Percentiles rank a stretch among this genome's conserved stretches.
phyloP scores from a whole-genome alignment of 2,329 filamentous ascomycete genomes.

The Sarocladium kiliense region DNA sequence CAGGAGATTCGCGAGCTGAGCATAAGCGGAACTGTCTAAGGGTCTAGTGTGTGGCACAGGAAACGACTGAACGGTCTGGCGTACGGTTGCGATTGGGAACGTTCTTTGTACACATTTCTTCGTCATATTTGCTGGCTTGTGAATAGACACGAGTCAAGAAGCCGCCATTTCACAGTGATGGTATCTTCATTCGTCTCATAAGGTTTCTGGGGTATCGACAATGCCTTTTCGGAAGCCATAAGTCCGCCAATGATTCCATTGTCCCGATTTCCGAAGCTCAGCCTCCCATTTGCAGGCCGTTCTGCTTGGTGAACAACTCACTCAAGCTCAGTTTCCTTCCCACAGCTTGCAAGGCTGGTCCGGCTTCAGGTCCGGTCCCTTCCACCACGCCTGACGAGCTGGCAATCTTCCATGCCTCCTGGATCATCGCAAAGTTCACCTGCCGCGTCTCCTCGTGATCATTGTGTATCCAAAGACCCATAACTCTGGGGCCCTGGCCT shows the following conservation, averaged over 20 bases:
- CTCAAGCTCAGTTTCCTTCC: conserved; percentile 38
- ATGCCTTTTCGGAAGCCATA: too few relatives aligned
- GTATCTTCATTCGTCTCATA: conserved; percentile 23
- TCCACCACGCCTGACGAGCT: conserved; percentile 23
- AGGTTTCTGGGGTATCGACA: not conserved
- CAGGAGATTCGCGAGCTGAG: conserved; percentile 96
- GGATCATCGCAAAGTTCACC: conserved; percentile 35
- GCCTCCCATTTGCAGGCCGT: conserved; percentile 8
- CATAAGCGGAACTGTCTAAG: conserved; percentile 68
- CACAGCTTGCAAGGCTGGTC: conserved; percentile 38
- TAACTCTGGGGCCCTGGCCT: conserved; percentile 29
- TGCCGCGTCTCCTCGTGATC: conserved; percentile 39
- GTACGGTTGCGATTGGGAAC: conserved; percentile 5
- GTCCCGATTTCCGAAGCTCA: not conserved
- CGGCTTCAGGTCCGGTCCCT: conserved; percentile 26
- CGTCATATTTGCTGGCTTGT: not conserved
- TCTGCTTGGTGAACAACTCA: conserved; percentile 37
- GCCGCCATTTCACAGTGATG: conserved; percentile 24
- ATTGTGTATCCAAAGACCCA: conserved; percentile 53
- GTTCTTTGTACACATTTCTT: conserved; percentile 7
- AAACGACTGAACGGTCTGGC: conserved; percentile 9
- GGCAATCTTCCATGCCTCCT: conserved; percentile 36
- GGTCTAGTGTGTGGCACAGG: not conserved
- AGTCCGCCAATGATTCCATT: not conserved
- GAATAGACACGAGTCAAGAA: conserved; percentile 4